Base-by-base conservation (phyloP, 1,284 basidiomycete genomes). In the Leccinum ponderosum region DNA sequence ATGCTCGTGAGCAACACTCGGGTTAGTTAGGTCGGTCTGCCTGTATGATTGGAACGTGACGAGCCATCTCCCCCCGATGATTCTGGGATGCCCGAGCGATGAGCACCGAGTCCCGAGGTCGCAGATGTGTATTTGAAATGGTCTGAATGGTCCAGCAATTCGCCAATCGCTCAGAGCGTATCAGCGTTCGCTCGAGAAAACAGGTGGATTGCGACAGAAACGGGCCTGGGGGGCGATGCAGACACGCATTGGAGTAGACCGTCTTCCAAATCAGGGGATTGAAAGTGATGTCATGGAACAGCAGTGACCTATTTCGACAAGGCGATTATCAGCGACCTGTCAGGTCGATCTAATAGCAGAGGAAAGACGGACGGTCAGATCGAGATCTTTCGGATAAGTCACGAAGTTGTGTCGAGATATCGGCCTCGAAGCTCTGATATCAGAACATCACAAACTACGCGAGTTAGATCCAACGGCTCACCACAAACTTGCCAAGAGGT, bases 201-300 rank as follows among this genome's bases (percentile, higher is more conserved):
- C 31, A 17, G 8, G 44, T 14, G 3, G 62, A 47, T 37, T 55
- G 62, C 6, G 14, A 64, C 17, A 53, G 50, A 39, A 61, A 65
- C 44, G 63, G 62, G 12, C 62, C 62, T 11, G 62, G 48, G 12
- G 62, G 58, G 20, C 58, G 58, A 20, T 62, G 62, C 6, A 63
- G 6, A n/a, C 11, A 22, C 4, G 58, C 62, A 17, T 53, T 64
- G 6, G 63, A 22, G 33, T 62, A 63, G 31, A 64, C 29, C 12
- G 42, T 61, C 27, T 44, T 61, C 62, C 62, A 63, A 31, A 64
- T 35, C 42, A 37, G 9, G 14, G 37, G 25, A 27, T 64, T 31
- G 22, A 39, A 35, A 14, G 48, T 35, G 6, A 63, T 25, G 11
- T 47, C 25, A n/a, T n/a, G 33, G n/a, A 63, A 60, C 5, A 39